phyloP scores from a whole-genome alignment of 208 protist genomes.

The Leptomonas seymouri region DNA sequence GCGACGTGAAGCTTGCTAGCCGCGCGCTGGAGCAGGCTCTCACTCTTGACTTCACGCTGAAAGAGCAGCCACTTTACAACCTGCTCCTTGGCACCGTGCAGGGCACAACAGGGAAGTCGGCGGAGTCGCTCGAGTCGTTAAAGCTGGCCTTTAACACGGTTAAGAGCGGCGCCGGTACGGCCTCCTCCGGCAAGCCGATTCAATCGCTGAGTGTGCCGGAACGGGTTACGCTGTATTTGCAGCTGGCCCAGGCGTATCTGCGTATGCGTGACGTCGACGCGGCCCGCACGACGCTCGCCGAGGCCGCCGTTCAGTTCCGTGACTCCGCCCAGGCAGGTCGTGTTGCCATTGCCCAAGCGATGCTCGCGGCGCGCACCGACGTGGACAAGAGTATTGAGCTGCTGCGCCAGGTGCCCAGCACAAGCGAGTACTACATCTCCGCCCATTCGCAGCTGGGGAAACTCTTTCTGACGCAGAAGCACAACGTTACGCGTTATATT shows the following conservation, averaged over 20 bases:
- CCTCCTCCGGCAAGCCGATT: conserved; percentile 60
- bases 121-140: conserved; percentile 76
- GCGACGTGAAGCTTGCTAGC: conserved; percentile 75
- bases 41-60: conserved; percentile 93
- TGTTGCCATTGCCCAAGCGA: conserved; percentile 81
- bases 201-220: conserved; percentile 82
- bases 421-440: conserved; percentile 75
- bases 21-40: conserved; percentile 92
- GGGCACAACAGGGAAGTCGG: conserved; percentile 58
- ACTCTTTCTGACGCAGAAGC: conserved; percentile 83
- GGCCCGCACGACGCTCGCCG: conserved; percentile 66
- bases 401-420: conserved; percentile 71
- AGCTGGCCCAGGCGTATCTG: conserved; percentile 83
- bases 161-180: conserved; percentile 14
- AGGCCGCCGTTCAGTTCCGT: conserved; percentile 65
- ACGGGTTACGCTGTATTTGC: conserved; percentile 87
- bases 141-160: conserved; percentile 43
- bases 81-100: conserved; percentile 89
- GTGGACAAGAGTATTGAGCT: conserved; percentile 85
- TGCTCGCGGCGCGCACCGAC: conserved; percentile 84
- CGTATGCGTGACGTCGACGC: conserved; percentile 76
- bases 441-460: conserved; percentile 90
- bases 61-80: conserved; percentile 92
- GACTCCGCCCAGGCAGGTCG: conserved; percentile 75
- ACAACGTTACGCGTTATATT: conserved; percentile 80